Evolutionary conservation across 129 eudicot genomes (phyloP), one percentile per base, ranked within the genome.

Genomic region (carrot (Daucus carota)): DNA sequence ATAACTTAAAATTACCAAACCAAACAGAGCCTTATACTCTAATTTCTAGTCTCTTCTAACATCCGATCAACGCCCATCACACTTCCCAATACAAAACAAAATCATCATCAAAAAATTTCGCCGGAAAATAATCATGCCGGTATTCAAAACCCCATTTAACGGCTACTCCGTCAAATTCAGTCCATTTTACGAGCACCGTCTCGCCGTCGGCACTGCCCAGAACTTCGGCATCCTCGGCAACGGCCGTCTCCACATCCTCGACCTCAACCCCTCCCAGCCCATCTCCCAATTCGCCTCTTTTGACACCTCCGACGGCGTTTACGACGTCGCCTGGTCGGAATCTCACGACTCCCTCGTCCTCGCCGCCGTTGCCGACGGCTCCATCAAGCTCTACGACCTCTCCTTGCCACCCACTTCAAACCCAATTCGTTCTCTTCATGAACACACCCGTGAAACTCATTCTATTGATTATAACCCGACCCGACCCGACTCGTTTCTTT

Each of bases 161-260:
- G 98, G 98, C 70, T 94, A 91, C 92, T 79, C 98, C 83, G 98
- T 94, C 13, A 86, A 91, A 73, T 94, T 94, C 92, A 91, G 97
- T 82, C 98, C 98, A 83, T 75, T 88, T 52, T 85, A 79, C 76
- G 83, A 83, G 68, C 80, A 69, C 69, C 80, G 80, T 50, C 75
- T 86, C 32, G 90, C 90, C 60, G 86, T 86, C 71, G 87, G 77
- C 83, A 86, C 90, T 73, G 78, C 90, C 74, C 90, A 86, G 33
- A 86, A 86, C 82, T 86, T 86, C 79, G 90, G 90, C 80, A 83
- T 86, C 79, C 87, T 86, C 74, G 90, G 90, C 48, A 86, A 86
- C 83, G 93, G 90, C 80, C 90, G 90, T 36, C 33, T 88, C 78
- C 93, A 88, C 88, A 82, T 95, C 74, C 90, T 95, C 67, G 89